A percentile compares a stretch with the other conserved stretches of the same genome.
phyloP scores from a whole-genome alignment of 2,329 filamentous ascomycete genomes.

The Alternaria gaisen region DNA sequence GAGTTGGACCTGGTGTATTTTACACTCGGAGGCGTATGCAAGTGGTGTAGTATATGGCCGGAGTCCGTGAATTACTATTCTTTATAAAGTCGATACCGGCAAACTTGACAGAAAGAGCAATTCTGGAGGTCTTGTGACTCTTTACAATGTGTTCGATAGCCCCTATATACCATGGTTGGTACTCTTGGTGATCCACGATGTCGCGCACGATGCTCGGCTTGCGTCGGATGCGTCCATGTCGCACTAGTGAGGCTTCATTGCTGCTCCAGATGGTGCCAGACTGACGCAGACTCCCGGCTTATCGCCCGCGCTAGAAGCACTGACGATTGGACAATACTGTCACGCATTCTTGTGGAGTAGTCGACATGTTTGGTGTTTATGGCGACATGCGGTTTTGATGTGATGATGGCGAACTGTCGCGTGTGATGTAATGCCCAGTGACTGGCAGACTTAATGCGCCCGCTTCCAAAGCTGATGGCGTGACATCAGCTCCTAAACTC shows the following conservation, averaged over 20 bases:
- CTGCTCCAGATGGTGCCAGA: slow-evolving; percentile 20
- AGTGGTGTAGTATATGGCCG: slow-evolving; percentile 6
- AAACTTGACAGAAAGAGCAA: slow-evolving; percentile 2
- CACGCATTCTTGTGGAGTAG: slow-evolving; percentile 2
- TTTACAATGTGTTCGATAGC: slow-evolving; percentile 17
- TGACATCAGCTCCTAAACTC: background rate
- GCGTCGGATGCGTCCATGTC: slow-evolving; percentile 31
- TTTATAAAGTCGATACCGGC: background rate
- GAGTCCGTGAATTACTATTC: slow-evolving; percentile 1
- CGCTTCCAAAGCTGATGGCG: background rate
- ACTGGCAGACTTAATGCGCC: background rate
- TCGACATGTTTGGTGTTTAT: background rate
- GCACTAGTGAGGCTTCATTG: slow-evolving; percentile 22
- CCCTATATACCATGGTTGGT: slow-evolving; percentile 36
- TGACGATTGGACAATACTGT: slow-evolving; percentile 21
- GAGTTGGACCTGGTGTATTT: background rate
- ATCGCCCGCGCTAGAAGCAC: slow-evolving; percentile 5
- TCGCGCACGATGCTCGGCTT: slow-evolving; percentile 37
- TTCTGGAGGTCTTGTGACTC: slow-evolving; percentile 25
- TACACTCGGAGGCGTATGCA: background rate
- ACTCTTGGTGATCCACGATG: slow-evolving; percentile 22
- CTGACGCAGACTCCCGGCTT: slow-evolving; percentile 23
- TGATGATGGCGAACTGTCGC: background rate
- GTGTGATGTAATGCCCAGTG: background rate
- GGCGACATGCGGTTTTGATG: background rate